phyloP scores from a whole-genome alignment of 2,329 filamentous ascomycete species.

The Herpomyces periplanetae region DNA sequence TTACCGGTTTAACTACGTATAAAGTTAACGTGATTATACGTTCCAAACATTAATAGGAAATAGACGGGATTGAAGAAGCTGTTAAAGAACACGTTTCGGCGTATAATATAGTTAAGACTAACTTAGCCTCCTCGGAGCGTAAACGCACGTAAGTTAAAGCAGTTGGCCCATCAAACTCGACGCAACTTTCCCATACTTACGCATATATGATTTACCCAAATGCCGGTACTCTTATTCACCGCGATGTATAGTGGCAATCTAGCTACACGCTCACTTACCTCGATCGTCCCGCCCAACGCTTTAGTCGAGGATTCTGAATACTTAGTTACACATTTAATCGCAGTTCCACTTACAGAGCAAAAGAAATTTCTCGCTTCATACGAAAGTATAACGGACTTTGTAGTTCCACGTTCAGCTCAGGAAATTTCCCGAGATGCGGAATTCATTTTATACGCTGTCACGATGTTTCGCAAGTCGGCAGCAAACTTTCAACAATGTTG shows the following conservation, averaged over 20 bases:
- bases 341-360: conserved; percentile 33
- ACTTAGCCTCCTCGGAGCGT: conserved; percentile 36
- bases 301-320: conserved; percentile 75
- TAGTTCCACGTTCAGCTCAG: conserved; percentile 52
- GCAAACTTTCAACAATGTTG: conserved; percentile 65
- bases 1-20: too few species aligned
- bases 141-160: conserved; percentile 29
- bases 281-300: conserved; percentile 39
- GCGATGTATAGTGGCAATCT: conserved; percentile 30
- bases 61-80: conserved; percentile 69
- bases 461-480: conserved; percentile 66
- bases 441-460: conserved; percentile 53
- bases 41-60: too few species aligned
- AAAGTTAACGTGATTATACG: too few species aligned
- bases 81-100: conserved; percentile 77
- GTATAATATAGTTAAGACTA: conserved; percentile 67
- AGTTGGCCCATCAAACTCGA: conserved; percentile 1
- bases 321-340: conserved; percentile 73
- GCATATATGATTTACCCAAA: neutral
- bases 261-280: conserved; percentile 62
- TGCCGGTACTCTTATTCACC: neutral
- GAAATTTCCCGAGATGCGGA: conserved; percentile 57
- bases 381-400: conserved; percentile 58
- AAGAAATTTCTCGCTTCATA: conserved; percentile 71
- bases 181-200: conserved; percentile 1